A percentile compares a stretch with the other conserved stretches of the same genome.
phyloP scores from a whole-genome alignment of 345 rosid genomes.

The Euclidium syriacum region DNA sequence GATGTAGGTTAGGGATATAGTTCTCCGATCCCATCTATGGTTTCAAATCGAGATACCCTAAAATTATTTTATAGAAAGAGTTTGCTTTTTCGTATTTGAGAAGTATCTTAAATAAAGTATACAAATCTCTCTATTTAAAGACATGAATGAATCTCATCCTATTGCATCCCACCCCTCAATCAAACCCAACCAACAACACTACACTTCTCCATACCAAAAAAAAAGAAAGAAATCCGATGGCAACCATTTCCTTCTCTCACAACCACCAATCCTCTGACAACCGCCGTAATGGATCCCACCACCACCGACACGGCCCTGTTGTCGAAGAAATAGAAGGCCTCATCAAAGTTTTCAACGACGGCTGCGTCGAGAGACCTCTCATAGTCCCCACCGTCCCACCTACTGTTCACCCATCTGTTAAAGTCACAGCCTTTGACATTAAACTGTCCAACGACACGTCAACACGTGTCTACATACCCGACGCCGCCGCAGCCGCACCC shows the following conservation, averaged over 20 bases:
- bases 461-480: constrained; percentile 38
- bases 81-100: neutral
- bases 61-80: neutral
- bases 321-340: constrained; percentile 65
- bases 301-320: constrained; percentile 37
- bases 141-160: neutral
- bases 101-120: neutral
- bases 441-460: constrained; percentile 33
- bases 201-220: neutral
- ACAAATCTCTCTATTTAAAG: constrained; percentile 24
- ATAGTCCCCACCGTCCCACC: constrained; percentile 50
- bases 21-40: no score
- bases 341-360: constrained; percentile 59
- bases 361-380: constrained; percentile 53
- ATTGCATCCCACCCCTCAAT: neutral
- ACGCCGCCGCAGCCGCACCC: neutral
- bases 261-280: constrained; percentile 27
- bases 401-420: constrained; percentile 22
- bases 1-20: no score
- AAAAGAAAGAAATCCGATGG: constrained; percentile 32
- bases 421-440: constrained; percentile 30
- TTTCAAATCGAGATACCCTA: neutral
- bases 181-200: constrained; percentile 1
- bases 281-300: constrained; percentile 27
- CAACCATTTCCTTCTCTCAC: constrained; percentile 36